These are phyloP conservation scores for Neohortaea acidophila DNA, from an alignment of 495 filamentous ascomycete species.

Conservation along the genomic window DNA sequence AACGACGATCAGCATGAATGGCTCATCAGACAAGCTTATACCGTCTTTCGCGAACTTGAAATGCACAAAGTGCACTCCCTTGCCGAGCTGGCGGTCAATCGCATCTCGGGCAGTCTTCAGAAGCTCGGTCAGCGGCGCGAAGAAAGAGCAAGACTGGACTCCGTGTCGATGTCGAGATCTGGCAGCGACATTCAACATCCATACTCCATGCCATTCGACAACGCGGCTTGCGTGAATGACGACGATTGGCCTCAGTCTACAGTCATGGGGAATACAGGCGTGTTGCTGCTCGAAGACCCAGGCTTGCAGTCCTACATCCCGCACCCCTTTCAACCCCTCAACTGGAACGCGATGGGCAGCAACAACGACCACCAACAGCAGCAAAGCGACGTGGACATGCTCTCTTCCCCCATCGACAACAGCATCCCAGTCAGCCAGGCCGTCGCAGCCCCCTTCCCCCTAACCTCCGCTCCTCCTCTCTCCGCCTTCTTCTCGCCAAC, in stretches of 20 bases:
- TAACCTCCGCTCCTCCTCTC: conserved; percentile 9
- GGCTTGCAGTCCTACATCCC: conserved; percentile 27
- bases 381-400: neutral
- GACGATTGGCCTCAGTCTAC: conserved; percentile 22
- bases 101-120: conserved; percentile 22
- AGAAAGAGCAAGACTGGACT: conserved; percentile 9
- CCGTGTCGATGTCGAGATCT: conserved; percentile 17
- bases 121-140: conserved; percentile 8
- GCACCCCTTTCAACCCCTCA: conserved; percentile 24
- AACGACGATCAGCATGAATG: conserved; percentile 10
- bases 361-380: conserved; percentile 1
- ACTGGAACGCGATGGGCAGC: conserved; percentile 26
- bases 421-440: conserved; percentile 12
- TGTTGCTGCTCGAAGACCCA: conserved; percentile 33
- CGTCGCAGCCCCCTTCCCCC: conserved; percentile 12
- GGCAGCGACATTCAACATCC: conserved; percentile 8
- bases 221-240: neutral
- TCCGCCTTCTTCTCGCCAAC: neutral
- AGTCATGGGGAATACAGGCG: conserved; percentile 36
- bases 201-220: neutral
- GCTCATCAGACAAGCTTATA: conserved; percentile 29
- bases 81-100: conserved; percentile 28
- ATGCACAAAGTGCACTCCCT: conserved; percentile 31
- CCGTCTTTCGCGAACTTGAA: conserved; percentile 30
- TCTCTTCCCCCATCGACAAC: conserved; percentile 5